Conservation (phyloP, 495 filamentous ascomycete species). For the Xylaria venustula region DNA sequence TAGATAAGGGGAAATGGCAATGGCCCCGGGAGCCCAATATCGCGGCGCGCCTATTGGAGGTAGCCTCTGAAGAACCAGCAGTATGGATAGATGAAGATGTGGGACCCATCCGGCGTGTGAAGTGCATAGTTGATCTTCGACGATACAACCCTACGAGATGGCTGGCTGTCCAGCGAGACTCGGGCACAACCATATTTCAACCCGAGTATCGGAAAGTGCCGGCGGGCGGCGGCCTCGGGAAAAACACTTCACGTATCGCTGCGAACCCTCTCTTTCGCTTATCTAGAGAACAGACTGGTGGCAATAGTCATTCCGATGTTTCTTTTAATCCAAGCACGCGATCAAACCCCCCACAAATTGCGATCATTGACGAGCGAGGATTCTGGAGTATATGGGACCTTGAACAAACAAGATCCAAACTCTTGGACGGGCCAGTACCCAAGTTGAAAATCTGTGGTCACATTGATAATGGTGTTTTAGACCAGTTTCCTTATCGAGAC, state of each 20-base stretch:
- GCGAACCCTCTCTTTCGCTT: conserved; percentile 62
- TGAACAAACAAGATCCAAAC: conserved; percentile 18
- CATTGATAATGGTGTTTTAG: conserved; percentile 24
- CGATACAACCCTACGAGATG: conserved; percentile 49
- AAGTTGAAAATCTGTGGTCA: conserved; percentile 21
- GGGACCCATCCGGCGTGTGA: conserved; percentile 62
- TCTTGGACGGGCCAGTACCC: conserved; percentile 8
- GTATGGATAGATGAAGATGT: conserved; percentile 57
- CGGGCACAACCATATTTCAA: conserved; percentile 57
- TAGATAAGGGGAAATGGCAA: conserved; percentile 39
- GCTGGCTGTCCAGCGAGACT: conserved; percentile 61
- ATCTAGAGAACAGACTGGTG: conserved; percentile 51
- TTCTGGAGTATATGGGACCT: conserved; percentile 79
- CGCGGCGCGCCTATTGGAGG: conserved; percentile 37
- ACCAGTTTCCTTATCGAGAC: conserved; percentile 16
- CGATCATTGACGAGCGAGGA: conserved; percentile 68
- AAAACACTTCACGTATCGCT: conserved; percentile 52
- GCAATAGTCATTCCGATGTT: conserved; percentile 64
- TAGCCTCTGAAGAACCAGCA: conserved; percentile 35
- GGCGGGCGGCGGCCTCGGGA: conserved; percentile 14
- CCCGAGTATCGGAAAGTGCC: conserved; percentile 45
- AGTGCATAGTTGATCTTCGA: conserved; percentile 55
- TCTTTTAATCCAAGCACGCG: conserved; percentile 75
- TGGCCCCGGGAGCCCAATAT: conserved; percentile 44
- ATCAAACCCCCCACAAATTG: conserved; percentile 57